Evolutionary conservation across 495 filamentous ascomycete species (phyloP).

Genomic region (Clavariopsis aquatica): DNA sequence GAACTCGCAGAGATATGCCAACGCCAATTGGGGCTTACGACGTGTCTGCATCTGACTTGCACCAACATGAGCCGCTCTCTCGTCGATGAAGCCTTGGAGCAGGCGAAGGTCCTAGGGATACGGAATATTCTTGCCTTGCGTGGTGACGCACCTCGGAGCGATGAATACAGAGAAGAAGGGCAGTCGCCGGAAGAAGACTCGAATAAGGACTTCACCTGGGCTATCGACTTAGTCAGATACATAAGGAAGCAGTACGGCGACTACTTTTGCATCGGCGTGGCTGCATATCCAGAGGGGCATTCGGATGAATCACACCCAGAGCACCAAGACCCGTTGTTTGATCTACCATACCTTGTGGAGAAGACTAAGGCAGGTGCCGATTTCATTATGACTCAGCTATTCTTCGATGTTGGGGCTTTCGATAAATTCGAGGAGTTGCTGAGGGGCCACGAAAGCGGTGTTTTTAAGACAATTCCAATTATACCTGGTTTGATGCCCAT

Average conservation of each 20-base stretch:
- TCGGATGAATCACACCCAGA: constrained; percentile 83
- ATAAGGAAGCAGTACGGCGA: constrained; percentile 83
- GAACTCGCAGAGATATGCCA: constrained; percentile 96
- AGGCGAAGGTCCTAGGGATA: constrained; percentile 89
- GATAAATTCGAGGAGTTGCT: constrained; percentile 73
- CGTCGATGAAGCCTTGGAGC: constrained; percentile 85
- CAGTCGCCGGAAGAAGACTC: constrained; percentile 58
- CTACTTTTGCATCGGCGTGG: constrained; percentile 96
- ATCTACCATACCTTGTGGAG: constrained; percentile 87
- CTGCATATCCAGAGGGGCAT: constrained; percentile 93
- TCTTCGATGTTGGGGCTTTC: constrained; percentile 86
- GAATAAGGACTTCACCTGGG: constrained; percentile 84
- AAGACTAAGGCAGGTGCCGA: constrained; percentile 91
- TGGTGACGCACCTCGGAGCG: constrained; percentile 87
- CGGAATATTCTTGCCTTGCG: constrained; percentile 91
- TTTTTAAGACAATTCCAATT: constrained; percentile 85
- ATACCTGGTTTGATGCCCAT: constrained; percentile 97
- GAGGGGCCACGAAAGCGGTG: constrained; percentile 78
- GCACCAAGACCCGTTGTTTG: constrained; percentile 73
- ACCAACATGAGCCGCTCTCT: constrained; percentile 91
- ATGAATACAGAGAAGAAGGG: constrained; percentile 69
- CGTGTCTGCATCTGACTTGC: constrained; percentile 93
- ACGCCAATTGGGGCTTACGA: constrained; percentile 84
- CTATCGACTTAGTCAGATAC: constrained; percentile 86
- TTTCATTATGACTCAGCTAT: constrained; percentile 99